phyloP scores from a whole-genome alignment of 1,284 basidiomycete genomes.

The Rhodotorula sp. region DNA sequence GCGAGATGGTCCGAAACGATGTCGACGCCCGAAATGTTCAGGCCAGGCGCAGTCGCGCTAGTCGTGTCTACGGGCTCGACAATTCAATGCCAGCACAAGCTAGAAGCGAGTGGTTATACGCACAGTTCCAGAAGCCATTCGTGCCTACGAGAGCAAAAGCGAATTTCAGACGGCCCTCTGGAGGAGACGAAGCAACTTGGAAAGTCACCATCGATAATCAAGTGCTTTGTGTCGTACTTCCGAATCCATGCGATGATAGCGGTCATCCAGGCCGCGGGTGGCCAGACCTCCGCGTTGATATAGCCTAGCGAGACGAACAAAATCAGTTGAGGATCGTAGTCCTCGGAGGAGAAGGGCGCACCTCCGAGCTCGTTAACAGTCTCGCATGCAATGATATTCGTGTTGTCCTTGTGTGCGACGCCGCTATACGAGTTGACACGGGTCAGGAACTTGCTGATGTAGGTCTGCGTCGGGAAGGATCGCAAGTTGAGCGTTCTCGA shows the following conservation, averaged over 20 bases:
- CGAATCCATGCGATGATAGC: constrained; percentile 14
- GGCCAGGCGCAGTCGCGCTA: constrained; percentile 1
- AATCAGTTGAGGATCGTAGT: no score
- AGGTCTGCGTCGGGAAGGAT: constrained; percentile 5
- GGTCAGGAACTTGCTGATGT: constrained; percentile 13
- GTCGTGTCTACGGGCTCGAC: neutral
- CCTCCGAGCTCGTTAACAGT: constrained; percentile 47
- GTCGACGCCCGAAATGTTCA: constrained; percentile 9
- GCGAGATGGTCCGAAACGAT: constrained; percentile 19
- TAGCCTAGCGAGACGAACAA: constrained; percentile 2
- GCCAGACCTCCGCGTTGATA: constrained; percentile 23
- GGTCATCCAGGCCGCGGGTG: constrained; percentile 28
- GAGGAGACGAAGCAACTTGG: neutral
- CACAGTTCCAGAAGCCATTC: constrained; percentile 36
- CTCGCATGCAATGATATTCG: constrained; percentile 39
- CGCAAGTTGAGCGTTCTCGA: no score
- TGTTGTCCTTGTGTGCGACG: constrained; percentile 29
- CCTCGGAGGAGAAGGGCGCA: neutral
- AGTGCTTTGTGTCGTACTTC: constrained; percentile 12
- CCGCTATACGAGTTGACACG: constrained; percentile 35
- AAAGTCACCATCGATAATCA: constrained; percentile 33
- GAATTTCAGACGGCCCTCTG: neutral
- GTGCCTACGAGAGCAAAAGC: constrained; percentile 1
- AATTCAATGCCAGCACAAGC: no score
- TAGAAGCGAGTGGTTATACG: neutral